Conservation (phyloP, 805 yeast species). For the Kluyveromyces siamensis region DNA sequence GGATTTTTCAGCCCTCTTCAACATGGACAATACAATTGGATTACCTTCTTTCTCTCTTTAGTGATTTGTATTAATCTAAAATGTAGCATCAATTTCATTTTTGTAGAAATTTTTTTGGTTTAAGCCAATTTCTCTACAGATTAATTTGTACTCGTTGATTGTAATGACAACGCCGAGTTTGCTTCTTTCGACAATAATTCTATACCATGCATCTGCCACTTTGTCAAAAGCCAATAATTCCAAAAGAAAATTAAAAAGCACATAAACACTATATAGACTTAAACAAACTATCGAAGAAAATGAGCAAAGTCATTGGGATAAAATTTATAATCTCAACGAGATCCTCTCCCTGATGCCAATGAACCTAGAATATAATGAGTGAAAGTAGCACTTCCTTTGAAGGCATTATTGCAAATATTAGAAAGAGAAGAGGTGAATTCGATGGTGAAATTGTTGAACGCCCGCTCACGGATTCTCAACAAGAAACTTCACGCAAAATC, state of each 20-base stretch:
- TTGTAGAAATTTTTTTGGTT: neutral
- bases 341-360: too few species aligned
- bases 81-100: neutral
- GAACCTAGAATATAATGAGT: conserved; percentile 8
- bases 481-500: conserved; percentile 1
- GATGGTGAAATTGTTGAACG: neutral
- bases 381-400: conserved; percentile 57
- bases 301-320: too few species aligned
- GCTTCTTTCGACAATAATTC: too few species aligned
- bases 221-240: too few species aligned
- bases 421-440: conserved; percentile 37
- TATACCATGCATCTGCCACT: too few species aligned
- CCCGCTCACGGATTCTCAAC: neutral
- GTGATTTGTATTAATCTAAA: neutral
- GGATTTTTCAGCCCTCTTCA: neutral
- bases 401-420: conserved; percentile 62
- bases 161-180: too few species aligned
- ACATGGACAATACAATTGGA: neutral
- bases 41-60: conserved; percentile 2
- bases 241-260: too few species aligned
- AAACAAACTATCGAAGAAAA: too few species aligned
- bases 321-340: too few species aligned
- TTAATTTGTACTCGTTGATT: too few species aligned
- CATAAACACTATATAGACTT: too few species aligned
- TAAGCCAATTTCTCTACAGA: neutral